phyloP scores from a whole-genome alignment of 257 asterid species.

The Lavandula angustifolia region DNA sequence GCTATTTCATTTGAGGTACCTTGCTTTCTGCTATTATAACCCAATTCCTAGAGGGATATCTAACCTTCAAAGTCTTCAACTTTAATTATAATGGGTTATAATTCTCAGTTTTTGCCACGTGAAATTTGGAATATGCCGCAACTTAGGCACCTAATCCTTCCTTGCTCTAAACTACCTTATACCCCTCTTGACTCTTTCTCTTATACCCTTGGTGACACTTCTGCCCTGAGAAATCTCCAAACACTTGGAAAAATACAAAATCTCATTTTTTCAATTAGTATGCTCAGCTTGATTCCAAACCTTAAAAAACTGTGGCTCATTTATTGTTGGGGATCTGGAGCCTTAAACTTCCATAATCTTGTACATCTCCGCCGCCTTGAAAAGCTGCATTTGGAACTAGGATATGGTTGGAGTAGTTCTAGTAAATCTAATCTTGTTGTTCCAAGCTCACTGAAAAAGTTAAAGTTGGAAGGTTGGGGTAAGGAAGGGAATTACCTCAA shows the following conservation, averaged over 20 bases:
- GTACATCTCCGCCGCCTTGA: constrained; percentile 7
- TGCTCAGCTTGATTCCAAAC: constrained; percentile 17
- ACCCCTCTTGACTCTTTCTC: too few species aligned
- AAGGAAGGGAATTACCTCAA: not conserved
- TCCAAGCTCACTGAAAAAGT: constrained; percentile 13
- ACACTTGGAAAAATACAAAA: not conserved
- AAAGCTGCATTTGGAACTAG: not conserved
- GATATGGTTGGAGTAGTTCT: too few species aligned
- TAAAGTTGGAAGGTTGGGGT: not conserved
- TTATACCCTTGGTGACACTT: not conserved
- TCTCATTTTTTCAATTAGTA: not conserved
- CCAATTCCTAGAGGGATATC: constrained; percentile 6
- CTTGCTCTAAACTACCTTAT: not conserved
- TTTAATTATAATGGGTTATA: not conserved
- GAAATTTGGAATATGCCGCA: constrained; percentile 1
- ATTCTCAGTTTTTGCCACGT: not conserved
- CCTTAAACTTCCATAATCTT: constrained; percentile 18
- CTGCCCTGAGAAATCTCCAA: not conserved
- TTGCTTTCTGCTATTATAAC: not conserved
- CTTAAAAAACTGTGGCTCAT: not conserved
- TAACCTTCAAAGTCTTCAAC: constrained; percentile 1
- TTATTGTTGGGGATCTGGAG: not conserved
- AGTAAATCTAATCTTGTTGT: not conserved
- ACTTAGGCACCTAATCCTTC: not conserved
- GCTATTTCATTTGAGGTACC: constrained; percentile 22